phyloP scores from a whole-genome alignment of 2,329 filamentous ascomycete species.

The Aschersonia sp. region DNA sequence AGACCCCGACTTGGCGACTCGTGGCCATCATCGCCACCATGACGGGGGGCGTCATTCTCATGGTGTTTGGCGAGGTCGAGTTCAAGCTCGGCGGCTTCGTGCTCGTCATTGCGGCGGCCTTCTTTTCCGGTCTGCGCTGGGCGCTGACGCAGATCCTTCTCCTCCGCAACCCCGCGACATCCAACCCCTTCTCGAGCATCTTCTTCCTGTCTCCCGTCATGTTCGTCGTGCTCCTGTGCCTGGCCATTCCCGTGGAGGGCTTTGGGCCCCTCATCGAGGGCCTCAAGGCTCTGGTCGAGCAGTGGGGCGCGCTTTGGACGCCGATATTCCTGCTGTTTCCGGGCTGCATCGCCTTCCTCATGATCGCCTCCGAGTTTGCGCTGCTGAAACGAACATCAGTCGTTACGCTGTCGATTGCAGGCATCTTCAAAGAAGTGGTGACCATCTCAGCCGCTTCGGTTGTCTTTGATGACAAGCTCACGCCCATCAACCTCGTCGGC shows the following conservation, averaged over 20 bases:
- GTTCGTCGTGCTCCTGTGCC: constrained; percentile 68
- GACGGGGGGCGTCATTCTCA: constrained; percentile 90
- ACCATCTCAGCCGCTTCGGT: constrained; percentile 82
- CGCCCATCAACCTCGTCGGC: constrained; percentile 73
- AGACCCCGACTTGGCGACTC: constrained; percentile 73
- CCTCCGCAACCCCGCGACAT: constrained; percentile 83
- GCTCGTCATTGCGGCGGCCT: constrained; percentile 83
- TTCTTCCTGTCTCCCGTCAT: constrained; percentile 97
- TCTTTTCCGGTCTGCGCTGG: constrained; percentile 96
- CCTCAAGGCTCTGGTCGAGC: constrained; percentile 44
- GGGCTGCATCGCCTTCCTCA: constrained; percentile 80
- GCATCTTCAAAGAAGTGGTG: constrained; percentile 97
- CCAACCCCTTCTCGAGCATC: constrained; percentile 91
- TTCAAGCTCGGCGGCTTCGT: constrained; percentile 80
- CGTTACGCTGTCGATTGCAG: constrained; percentile 88
- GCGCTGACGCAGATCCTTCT: constrained; percentile 95
- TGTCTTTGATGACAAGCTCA: constrained; percentile 80
- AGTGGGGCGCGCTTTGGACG: constrained; percentile 53
- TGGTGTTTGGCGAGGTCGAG: constrained; percentile 89
- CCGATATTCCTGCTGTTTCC: constrained; percentile 74
- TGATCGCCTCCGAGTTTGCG: constrained; percentile 94
- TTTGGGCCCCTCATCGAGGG: constrained; percentile 53
- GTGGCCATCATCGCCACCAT: constrained; percentile 80
- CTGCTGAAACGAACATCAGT: constrained; percentile 89
- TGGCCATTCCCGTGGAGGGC: constrained; percentile 80